phyloP scores from a whole-genome alignment of 2,329 filamentous ascomycete genomes.

The Diplocarpon rosae region DNA sequence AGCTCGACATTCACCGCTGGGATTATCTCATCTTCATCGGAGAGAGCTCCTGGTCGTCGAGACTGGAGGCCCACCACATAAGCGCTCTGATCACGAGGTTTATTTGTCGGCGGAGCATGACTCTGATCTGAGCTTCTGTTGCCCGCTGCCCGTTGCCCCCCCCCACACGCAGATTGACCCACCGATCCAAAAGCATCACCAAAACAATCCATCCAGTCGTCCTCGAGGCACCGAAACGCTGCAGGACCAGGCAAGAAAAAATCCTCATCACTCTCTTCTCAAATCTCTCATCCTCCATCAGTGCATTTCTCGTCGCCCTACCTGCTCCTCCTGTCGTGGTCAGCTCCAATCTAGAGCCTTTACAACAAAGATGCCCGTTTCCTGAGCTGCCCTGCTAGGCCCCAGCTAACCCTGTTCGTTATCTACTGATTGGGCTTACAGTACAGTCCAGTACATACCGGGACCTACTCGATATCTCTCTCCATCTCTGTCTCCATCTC shows the following conservation, averaged over 20 bases:
- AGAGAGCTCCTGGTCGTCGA: background rate
- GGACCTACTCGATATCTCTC: conserved; percentile 7
- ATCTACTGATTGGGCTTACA: conserved; percentile 15
- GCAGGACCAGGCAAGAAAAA: no score
- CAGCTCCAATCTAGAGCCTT: conserved; percentile 1
- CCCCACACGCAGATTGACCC: conserved; percentile 9
- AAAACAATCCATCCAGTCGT: background rate
- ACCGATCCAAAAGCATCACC: background rate
- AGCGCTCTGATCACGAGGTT: conserved; percentile 22
- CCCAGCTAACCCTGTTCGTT: conserved; percentile 16
- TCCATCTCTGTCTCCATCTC: no score
- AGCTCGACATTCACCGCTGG: background rate
- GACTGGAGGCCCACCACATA: background rate
- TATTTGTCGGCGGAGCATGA: conserved; percentile 18
- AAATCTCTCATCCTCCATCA: background rate
- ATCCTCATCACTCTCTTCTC: no score
- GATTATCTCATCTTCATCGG: conserved; percentile 1
- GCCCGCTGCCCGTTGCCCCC: background rate
- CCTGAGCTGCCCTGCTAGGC: conserved; percentile 19
- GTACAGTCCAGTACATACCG: no score
- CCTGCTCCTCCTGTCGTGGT: background rate
- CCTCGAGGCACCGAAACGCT: no score
- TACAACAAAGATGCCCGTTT: conserved; percentile 16
- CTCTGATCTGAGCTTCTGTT: conserved; percentile 13
- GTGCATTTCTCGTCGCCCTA: background rate